Percentiles rank a stretch among this genome's conserved stretches.
Evolutionary conservation across 2,329 filamentous ascomycete genomes (phyloP).

Genomic region (Trichoderma citrinoviride): DNA sequence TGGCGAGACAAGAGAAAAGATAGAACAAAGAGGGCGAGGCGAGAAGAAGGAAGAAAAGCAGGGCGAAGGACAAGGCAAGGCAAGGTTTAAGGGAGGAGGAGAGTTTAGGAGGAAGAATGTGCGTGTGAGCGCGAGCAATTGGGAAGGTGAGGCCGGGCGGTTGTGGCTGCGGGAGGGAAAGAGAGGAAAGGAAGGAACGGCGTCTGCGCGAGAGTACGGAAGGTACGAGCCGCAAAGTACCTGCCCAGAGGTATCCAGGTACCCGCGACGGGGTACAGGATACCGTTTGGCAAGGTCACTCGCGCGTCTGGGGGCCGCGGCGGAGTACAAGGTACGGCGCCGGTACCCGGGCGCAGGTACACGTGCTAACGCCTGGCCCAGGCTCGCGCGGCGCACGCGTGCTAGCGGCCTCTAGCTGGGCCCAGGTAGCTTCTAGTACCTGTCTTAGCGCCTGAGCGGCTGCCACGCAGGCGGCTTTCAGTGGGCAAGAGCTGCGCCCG

Average conservation of each 20-base stretch:
- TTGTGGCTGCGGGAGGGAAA: constrained; percentile 19
- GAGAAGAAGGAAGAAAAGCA: constrained; percentile 20
- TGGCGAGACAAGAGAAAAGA: not conserved
- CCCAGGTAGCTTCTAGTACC: not conserved
- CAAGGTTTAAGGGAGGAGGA: constrained; percentile 17
- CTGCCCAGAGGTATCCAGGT: not conserved
- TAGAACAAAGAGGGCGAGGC: not conserved
- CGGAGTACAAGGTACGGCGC: not conserved
- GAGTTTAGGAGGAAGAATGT: constrained; percentile 23
- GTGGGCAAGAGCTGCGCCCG: not conserved
- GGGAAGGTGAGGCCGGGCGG: constrained; percentile 16
- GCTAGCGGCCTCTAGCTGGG: not conserved
- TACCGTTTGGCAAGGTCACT: not conserved
- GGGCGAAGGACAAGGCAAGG: constrained; percentile 18
- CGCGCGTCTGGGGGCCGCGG: not conserved
- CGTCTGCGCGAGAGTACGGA: not conserved
- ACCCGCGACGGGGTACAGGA: not conserved
- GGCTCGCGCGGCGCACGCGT: not conserved
- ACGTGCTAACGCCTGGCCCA: constrained; percentile 8
- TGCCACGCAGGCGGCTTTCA: not conserved
- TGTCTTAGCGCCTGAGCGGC: constrained; percentile 1
- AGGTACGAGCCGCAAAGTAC: not conserved
- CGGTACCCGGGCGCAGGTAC: not conserved
- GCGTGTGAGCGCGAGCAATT: constrained; percentile 5
- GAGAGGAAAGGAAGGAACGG: constrained; percentile 11